Conservation (phyloP, 192 early-diverging fungal species). For the Phycomyces blakesleeanus region DNA sequence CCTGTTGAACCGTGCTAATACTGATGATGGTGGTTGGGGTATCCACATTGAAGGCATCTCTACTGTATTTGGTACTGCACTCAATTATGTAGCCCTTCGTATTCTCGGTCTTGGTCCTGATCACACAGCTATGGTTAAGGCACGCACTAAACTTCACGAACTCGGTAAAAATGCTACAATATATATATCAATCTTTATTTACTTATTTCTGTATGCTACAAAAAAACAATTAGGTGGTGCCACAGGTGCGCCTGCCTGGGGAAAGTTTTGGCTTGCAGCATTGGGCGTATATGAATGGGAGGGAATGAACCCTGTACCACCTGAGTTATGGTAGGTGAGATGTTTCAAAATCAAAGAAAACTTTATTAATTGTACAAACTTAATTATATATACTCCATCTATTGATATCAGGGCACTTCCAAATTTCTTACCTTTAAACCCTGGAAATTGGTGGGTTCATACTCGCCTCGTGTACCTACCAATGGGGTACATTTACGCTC, state of each 20-base stretch:
- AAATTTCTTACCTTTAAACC: slow-evolving; percentile 73
- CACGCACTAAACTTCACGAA: slow-evolving; percentile 76
- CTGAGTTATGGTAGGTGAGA: slow-evolving; percentile 75
- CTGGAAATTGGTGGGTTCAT: slow-evolving; percentile 94
- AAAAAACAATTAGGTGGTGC: slow-evolving; percentile 62
- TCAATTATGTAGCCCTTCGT: slow-evolving; percentile 91
- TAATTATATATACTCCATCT: background rate
- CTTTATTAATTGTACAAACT: no score
- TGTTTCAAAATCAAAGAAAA: background rate
- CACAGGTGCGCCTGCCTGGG: slow-evolving; percentile 86
- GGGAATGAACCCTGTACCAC: slow-evolving; percentile 93
- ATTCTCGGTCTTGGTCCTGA: slow-evolving; percentile 83
- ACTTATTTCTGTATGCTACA: background rate
- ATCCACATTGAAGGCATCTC: slow-evolving; percentile 91
- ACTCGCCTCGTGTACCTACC: slow-evolving; percentile 90
- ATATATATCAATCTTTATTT: background rate
- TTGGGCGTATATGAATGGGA: slow-evolving; percentile 94
- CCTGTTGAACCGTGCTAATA: slow-evolving; percentile 75
- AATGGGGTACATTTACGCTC: slow-evolving; percentile 91
- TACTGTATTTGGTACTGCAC: slow-evolving; percentile 91
- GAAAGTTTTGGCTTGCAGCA: slow-evolving; percentile 95
- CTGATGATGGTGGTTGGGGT: slow-evolving; percentile 94
- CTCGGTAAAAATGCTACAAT: slow-evolving; percentile 47
- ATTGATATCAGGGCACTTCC: slow-evolving; percentile 66
- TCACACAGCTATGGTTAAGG: slow-evolving; percentile 81